Conservation (phyloP, 371 early-diverging fungal genomes). For the Syncephalastrum racemosum region DNA sequence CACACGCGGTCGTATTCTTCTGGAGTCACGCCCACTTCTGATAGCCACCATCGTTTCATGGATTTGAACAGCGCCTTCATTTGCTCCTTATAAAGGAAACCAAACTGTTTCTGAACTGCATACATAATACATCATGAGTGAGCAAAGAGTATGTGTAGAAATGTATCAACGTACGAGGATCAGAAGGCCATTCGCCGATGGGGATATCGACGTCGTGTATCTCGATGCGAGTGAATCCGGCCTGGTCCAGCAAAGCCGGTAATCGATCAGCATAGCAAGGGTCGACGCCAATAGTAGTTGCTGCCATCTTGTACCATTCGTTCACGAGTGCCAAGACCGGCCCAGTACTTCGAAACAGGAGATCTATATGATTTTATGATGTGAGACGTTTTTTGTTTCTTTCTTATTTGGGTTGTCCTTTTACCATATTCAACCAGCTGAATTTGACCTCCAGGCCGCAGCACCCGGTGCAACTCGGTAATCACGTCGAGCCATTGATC, state of each 20-base stretch:
- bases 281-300: conserved; percentile 28
- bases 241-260: conserved; percentile 18
- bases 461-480: conserved; percentile 38
- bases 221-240: conserved; percentile 32
- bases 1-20: conserved; percentile 27
- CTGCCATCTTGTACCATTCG: conserved; percentile 40
- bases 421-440: conserved; percentile 46
- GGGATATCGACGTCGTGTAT: conserved; percentile 32
- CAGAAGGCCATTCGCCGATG: conserved; percentile 50
- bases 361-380: conserved; percentile 16
- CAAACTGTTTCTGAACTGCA: conserved; percentile 37
- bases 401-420: background rate
- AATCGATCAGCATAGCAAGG: conserved; percentile 23
- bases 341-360: conserved; percentile 31
- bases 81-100: conserved; percentile 46
- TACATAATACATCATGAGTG: background rate
- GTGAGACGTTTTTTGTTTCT: background rate
- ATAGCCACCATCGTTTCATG: conserved; percentile 47
- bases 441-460: conserved; percentile 48
- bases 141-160: background rate
- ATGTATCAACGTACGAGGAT: conserved; percentile 25
- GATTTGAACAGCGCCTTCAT: conserved; percentile 40
- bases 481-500: conserved; percentile 39
- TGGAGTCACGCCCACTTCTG: conserved; percentile 24
- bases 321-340: conserved; percentile 39